Evolutionary conservation across 1,284 basidiomycete species (phyloP).

Genomic region (Cryptococcus wingfieldii): DNA sequence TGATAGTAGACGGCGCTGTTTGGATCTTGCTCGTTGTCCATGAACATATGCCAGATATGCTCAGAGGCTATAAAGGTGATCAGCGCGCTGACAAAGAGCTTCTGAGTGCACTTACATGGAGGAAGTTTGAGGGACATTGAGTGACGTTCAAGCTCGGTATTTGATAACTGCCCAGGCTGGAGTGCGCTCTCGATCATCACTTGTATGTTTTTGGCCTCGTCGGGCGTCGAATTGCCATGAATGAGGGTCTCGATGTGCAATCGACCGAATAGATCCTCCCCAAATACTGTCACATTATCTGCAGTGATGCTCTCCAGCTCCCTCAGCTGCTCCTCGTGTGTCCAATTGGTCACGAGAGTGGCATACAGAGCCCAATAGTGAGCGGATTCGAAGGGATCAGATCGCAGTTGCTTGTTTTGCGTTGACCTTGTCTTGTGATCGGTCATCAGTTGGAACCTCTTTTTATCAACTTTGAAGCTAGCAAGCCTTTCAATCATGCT

Average conservation of each 20-base stretch:
- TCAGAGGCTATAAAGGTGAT: conserved; percentile 57
- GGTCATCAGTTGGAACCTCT: conserved; percentile 57
- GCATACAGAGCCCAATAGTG: conserved; percentile 56
- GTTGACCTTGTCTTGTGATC: neutral
- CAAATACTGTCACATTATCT: conserved; percentile 69
- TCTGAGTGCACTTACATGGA: conserved; percentile 52
- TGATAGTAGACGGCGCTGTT: conserved; percentile 85
- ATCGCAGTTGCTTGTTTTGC: conserved; percentile 29
- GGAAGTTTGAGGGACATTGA: conserved; percentile 65
- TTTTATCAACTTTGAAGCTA: conserved; percentile 63
- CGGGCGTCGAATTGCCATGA: conserved; percentile 77
- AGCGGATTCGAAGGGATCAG: conserved; percentile 46
- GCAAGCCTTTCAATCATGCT: conserved; percentile 71
- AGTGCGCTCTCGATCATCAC: conserved; percentile 70
- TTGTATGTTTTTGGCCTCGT: conserved; percentile 73
- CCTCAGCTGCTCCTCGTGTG: conserved; percentile 70
- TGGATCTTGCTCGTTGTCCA: conserved; percentile 81
- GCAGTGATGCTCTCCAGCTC: conserved; percentile 67
- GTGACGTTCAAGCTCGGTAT: conserved; percentile 55
- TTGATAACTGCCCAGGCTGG: conserved; percentile 57
- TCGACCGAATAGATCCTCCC: conserved; percentile 60
- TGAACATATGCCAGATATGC: conserved; percentile 62
- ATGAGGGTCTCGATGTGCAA: conserved; percentile 73
- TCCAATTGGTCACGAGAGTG: conserved; percentile 70
- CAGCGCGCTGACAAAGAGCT: neutral